Base-by-base conservation (phyloP, 192 early-diverging fungal genomes). In the Geranomyces michiganensis region DNA sequence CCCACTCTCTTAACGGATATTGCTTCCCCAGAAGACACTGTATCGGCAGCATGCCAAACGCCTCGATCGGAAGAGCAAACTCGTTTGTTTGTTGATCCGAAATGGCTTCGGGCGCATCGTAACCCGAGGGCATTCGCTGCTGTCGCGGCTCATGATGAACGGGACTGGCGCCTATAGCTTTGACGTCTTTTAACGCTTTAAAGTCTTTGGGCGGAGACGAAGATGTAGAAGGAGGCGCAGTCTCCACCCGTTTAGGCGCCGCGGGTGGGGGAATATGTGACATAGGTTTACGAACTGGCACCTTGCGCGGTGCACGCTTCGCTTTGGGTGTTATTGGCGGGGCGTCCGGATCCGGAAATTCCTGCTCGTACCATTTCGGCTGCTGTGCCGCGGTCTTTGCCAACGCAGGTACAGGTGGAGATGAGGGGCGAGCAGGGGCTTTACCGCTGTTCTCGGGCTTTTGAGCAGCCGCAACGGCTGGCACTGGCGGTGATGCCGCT, bases 1-100 rank as follows among this genome's bases (percentile, higher is more conserved):
- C 89, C 36, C 77, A 77, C 33, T 89, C 79, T 26, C 85, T 76
- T 22, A 87, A 74, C 10, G 69, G 55, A 58, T 86, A 82, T 30
- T 90, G 81, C 0, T 76, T 71, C 21, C 77, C 83, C 13, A 87
- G 44, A 15, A 90, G 60, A 49, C 83, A 87, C 15, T 73, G 70
- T 12, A 90, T 62, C 36, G 84, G 31, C 36, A 76, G 72, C 19
- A 31, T 60, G 0, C 86, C 79, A 70, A 83, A 88, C 1, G 76
- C 80, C 44, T 82, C 77, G 29, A 90, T 85, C 29, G 77, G 60
- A 9, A 73, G 36, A 17, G 31, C 79, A 49, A 71, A 74, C 43
- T 81, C 67, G 9, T 41, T 68, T 1, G 12, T 45, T 45, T 64
- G 67, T 17, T 70, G 63, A 26, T 72, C 74, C 6, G 73, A 30